Evolutionary conservation across 2,329 filamentous ascomycete genomes (phyloP).

Genomic region (Ophiocordyceps robertsii): DNA sequence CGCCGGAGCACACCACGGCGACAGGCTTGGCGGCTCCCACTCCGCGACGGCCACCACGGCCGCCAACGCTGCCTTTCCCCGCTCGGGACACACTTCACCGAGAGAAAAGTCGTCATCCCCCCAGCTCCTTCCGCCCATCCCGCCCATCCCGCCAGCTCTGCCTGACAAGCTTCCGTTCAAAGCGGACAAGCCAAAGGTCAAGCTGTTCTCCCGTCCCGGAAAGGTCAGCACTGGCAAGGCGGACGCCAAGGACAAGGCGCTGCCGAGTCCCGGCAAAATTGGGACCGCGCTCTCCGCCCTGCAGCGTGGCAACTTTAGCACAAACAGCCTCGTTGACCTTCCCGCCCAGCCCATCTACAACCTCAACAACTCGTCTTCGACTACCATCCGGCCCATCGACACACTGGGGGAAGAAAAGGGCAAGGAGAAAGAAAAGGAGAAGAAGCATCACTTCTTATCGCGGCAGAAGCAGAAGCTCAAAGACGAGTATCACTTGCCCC

Average conservation of each 20-base stretch:
- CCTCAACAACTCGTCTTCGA: constrained; percentile 62
- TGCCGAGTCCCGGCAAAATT: constrained; percentile 62
- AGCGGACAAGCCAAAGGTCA: constrained; percentile 64
- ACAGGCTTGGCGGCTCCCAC: constrained; percentile 40
- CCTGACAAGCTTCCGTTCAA: constrained; percentile 43
- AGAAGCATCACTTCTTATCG: constrained; percentile 68
- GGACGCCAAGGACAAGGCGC: constrained; percentile 49
- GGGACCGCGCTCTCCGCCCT: constrained; percentile 52
- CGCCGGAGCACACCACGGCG: constrained; percentile 35
- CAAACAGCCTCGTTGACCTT: constrained; percentile 54
- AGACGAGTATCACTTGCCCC: constrained; percentile 57
- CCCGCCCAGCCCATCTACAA: constrained; percentile 53
- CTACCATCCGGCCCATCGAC: constrained; percentile 57
- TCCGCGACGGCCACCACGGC: constrained; percentile 50
- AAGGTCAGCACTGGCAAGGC: constrained; percentile 56
- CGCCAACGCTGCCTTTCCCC: constrained; percentile 61
- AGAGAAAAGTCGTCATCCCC: constrained; percentile 21
- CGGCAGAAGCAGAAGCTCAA: constrained; percentile 69
- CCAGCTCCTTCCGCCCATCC: constrained; percentile 22
- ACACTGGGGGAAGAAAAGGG: constrained; percentile 35
- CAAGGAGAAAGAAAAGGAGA: constrained; percentile 52
- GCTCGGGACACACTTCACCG: constrained; percentile 43
- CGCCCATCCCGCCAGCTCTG: constrained; percentile 22
- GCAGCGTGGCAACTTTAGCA: constrained; percentile 56
- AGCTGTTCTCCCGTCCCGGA: constrained; percentile 66